A percentile compares a stretch with the other conserved stretches of the same genome.
Evolutionary conservation across 306 rosid genomes (phyloP).

Genomic region (Vigna hirtella): DNA sequence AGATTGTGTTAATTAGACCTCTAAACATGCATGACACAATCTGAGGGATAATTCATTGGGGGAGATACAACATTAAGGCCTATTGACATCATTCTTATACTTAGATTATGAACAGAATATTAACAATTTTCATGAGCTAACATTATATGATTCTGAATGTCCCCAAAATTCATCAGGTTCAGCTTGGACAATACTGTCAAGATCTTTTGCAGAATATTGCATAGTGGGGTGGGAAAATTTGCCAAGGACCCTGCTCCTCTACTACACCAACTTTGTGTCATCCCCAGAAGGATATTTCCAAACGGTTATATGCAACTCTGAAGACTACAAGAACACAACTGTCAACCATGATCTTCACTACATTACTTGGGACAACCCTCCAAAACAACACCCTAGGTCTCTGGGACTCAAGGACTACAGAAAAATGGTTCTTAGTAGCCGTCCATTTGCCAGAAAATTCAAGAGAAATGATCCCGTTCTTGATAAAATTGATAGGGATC

Average conservation of each 20-base stretch:
- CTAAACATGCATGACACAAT: background rate
- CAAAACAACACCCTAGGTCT: conserved; percentile 90
- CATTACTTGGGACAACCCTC: conserved; percentile 92
- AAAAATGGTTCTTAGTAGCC: conserved; percentile 67
- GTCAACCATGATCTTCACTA: conserved; percentile 90
- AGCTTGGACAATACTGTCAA: conserved; percentile 91
- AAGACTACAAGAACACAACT: conserved; percentile 70
- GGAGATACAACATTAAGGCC: no score
- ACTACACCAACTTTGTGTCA: conserved; percentile 90
- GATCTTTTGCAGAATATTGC: conserved; percentile 87
- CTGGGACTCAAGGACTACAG: conserved; percentile 67
- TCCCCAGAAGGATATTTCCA: conserved; percentile 96
- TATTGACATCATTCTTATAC: no score
- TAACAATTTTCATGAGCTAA: background rate
- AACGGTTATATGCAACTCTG: conserved; percentile 82
- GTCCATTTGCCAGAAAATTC: conserved; percentile 91
- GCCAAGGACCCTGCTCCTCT: conserved; percentile 92
- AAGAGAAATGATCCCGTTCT: conserved; percentile 69
- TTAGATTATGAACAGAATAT: no score
- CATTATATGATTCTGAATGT: conserved; percentile 2
- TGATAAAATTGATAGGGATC: conserved; percentile 73
- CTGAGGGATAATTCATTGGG: no score
- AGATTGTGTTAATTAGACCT: background rate
- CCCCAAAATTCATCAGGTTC: conserved; percentile 62
- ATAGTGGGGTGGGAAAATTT: conserved; percentile 91